phyloP scores from a whole-genome alignment of 192 early-diverging fungal species.

The Entomortierella chlamydospora region DNA sequence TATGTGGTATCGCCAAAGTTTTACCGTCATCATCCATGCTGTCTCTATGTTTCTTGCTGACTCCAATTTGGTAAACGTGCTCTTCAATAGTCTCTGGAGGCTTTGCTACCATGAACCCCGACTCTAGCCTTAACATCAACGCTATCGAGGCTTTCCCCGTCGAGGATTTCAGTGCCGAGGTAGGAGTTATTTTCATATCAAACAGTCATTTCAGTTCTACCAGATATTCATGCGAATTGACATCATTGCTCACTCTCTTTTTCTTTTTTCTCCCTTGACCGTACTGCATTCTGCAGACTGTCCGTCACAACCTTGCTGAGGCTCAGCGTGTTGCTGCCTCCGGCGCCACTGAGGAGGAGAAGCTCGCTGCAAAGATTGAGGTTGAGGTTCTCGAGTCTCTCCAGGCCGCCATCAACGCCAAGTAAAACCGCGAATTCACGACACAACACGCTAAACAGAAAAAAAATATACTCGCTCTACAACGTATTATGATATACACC shows the following conservation, averaged over 20 bases:
- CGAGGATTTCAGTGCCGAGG: constrained; percentile 87
- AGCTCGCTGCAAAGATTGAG: constrained; percentile 87
- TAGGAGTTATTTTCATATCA: constrained; percentile 36
- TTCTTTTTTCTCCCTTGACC: no score
- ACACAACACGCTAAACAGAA: not conserved
- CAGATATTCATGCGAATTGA: not conserved
- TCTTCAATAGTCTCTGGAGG: constrained; percentile 83
- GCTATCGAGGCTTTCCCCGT: constrained; percentile 93
- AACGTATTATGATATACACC: not conserved
- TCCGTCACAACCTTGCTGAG: constrained; percentile 81
- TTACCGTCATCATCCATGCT: no score
- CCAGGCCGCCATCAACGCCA: constrained; percentile 73
- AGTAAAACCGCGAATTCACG: constrained; percentile 32
- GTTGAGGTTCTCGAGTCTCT: constrained; percentile 90
- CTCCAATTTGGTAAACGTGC: not conserved
- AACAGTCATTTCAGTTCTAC: no score
- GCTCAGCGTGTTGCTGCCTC: constrained; percentile 76
- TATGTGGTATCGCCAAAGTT: no score
- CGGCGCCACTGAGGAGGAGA: constrained; percentile 79
- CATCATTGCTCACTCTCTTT: not conserved
- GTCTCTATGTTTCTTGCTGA: not conserved
- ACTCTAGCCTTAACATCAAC: constrained; percentile 97
- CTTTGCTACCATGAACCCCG: constrained; percentile 96
- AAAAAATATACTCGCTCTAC: not conserved
- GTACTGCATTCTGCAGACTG: constrained; percentile 58